Evolutionary conservation across 1,139 yeast genomes (phyloP), one percentile per base, ranked within the genome.

Genomic region (Neolecta irregularis): DNA sequence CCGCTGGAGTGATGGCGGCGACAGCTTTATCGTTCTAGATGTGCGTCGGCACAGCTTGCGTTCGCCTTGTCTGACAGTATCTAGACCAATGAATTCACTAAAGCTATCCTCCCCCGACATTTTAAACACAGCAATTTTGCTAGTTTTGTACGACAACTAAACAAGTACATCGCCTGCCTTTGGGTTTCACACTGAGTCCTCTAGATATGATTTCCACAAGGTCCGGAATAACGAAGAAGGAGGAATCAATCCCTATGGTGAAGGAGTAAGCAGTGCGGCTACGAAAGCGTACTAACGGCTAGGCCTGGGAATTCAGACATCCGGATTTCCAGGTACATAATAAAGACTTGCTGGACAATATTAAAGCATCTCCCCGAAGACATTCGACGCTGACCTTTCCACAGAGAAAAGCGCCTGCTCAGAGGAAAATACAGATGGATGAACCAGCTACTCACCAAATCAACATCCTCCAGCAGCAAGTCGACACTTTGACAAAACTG

Each of bases 111-210:
- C 41, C 96, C 96, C 6, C 76, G 74, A 49, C 85, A 81, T 55
- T 88, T 83, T 62, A 88, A 88, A 55, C 98, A 88, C 56, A 77
- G 80, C 46, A 85, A 88, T 55, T 85, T 88, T 58, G 85, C 96
- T 20, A 74, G 91, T 44, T 88, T 88, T 63, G 96, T 88, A 9
- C 69, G 98, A 40, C 98, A 88, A 53, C 65, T 88, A 51, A 88
- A 88, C 57, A 88, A n/a, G n/a, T n/a, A n/a, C n/a, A n/a, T n/a
- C 11, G 12, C 25, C 8, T 13, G 11, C 18, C n/a, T n/a, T n/a
- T n/a, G n/a, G n/a, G n/a, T n/a, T n/a, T n/a, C n/a, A n/a, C n/a
- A n/a, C n/a, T n/a, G n/a, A n/a, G n/a, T n/a, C n/a, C n/a, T n/a
- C 15, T 7, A 39, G 42, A 21, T 88, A 88, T 51, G 98, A 91